Percentiles rank a stretch among this genome's conserved stretches.
phyloP scores from a whole-genome alignment of 805 yeast genomes.

The Candida endomychidarum region DNA sequence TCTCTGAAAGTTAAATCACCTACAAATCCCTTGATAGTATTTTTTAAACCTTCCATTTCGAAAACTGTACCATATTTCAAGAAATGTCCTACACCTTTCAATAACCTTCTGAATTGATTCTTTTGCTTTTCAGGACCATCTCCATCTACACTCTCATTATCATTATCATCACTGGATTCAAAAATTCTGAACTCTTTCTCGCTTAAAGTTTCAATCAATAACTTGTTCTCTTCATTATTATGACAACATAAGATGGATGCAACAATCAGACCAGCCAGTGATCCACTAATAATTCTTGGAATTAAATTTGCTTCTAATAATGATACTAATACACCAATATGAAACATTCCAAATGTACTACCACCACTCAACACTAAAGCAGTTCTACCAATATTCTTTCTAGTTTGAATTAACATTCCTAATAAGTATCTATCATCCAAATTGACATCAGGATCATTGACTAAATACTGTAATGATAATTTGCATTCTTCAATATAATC shows the following conservation, averaged over 20 bases:
- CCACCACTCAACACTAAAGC: conserved; percentile 97
- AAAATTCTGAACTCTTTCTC: conserved; percentile 55
- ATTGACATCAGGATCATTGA: conserved; percentile 36
- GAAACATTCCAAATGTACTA: conserved; percentile 88
- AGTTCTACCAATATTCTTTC: conserved; percentile 90
- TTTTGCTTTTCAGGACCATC: conserved; percentile 10
- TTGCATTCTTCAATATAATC: conserved; percentile 81
- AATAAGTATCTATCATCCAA: conserved; percentile 70
- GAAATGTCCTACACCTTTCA: conserved; percentile 47
- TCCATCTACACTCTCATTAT: conserved; percentile 2
- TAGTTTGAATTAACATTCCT: conserved; percentile 79
- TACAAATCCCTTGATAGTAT: conserved; percentile 72
- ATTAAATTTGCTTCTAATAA: conserved; percentile 69
- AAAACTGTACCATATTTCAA: conserved; percentile 88
- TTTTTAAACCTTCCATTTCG: conserved; percentile 67
- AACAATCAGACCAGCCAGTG: conserved; percentile 94
- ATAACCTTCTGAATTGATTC: conserved; percentile 50
- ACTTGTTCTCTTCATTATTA: conserved; percentile 65
- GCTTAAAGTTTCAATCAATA: conserved; percentile 59
- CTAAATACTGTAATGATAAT: conserved; percentile 38
- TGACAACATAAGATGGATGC: conserved; percentile 86
- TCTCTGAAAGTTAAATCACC: conserved; percentile 93
- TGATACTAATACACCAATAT: conserved; percentile 86
- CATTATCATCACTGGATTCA: conserved; percentile 44
- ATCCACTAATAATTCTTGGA: conserved; percentile 89